Evolutionary conservation across 768 basidiomycete genomes (phyloP).

Genomic region (Tylopilus balloui): DNA sequence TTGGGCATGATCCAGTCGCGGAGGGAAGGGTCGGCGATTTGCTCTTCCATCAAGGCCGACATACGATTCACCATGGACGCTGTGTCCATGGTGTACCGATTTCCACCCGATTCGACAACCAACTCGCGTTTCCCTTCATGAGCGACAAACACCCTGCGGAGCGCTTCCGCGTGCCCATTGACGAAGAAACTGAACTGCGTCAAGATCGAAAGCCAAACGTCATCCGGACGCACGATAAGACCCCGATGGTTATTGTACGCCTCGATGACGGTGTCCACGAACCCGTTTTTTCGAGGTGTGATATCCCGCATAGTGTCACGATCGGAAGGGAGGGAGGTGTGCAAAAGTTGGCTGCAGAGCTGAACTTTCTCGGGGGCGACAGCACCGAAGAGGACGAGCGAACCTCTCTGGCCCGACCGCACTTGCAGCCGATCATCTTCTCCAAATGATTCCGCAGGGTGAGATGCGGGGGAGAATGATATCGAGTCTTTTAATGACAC

Average conservation of each 20-base stretch:
- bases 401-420: slow-evolving; percentile 18
- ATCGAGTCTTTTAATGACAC: slow-evolving; percentile 4
- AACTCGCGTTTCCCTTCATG: slow-evolving; percentile 28
- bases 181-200: slow-evolving; percentile 39
- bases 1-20: slow-evolving; percentile 39
- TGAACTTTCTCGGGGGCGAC: slow-evolving; percentile 21
- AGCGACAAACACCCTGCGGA: slow-evolving; percentile 31
- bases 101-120: slow-evolving; percentile 17
- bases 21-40: slow-evolving; percentile 25
- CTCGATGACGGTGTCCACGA: slow-evolving; percentile 34
- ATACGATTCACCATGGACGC: slow-evolving; percentile 24
- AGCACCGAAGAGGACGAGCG: slow-evolving; percentile 19
- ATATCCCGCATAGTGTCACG: slow-evolving; percentile 26
- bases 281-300: slow-evolving; percentile 31
- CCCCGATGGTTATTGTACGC: slow-evolving; percentile 35
- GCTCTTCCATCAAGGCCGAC: slow-evolving; percentile 20
- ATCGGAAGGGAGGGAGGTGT: slow-evolving; percentile 23
- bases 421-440: slow-evolving; percentile 28
- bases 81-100: slow-evolving; percentile 30
- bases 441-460: slow-evolving; percentile 27
- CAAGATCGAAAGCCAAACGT: slow-evolving; percentile 40
- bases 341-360: slow-evolving; percentile 25
- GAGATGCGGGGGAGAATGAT: slow-evolving; percentile 24
- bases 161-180: slow-evolving; percentile 33
- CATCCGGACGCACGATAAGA: slow-evolving; percentile 45